phyloP scores from a whole-genome alignment of 2,329 filamentous ascomycete species.

The Colletotrichum sp. region DNA sequence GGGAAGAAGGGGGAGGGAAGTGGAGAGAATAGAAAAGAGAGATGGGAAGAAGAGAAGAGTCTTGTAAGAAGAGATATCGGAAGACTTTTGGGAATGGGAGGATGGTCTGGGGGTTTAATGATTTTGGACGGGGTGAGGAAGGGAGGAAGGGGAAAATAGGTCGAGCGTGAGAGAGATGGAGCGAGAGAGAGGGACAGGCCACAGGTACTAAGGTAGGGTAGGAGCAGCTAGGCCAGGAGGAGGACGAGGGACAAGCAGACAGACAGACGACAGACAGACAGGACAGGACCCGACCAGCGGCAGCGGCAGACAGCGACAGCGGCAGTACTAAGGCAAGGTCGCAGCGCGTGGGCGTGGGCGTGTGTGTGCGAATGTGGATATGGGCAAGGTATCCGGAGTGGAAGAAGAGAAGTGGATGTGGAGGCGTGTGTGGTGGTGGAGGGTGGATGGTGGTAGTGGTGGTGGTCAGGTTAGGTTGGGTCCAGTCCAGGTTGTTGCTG shows the following conservation, averaged over 20 bases:
- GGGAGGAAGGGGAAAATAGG: conserved; percentile 23
- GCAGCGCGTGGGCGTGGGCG: conserved; percentile 12
- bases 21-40: conserved; percentile 35
- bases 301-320: not conserved
- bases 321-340: conserved; percentile 9
- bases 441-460: not conserved
- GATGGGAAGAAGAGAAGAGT: conserved; percentile 42
- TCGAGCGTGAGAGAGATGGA: not conserved
- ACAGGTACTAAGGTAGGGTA: not conserved
- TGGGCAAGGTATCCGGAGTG: not conserved
- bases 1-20: conserved; percentile 29
- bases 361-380: not conserved
- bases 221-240: not conserved
- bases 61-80: conserved; percentile 43
- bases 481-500: not conserved
- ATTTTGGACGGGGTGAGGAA: conserved; percentile 34
- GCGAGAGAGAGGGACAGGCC: not conserved
- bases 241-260: not conserved
- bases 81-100: conserved; percentile 39
- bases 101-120: conserved; percentile 44
- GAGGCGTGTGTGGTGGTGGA: not conserved
- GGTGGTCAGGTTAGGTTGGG: not conserved
- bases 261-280: not conserved
- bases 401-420: not conserved
- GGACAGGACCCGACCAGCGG: not conserved